phyloP scores from a whole-genome alignment of 768 basidiomycete species.

The Phallus indusiatus region DNA sequence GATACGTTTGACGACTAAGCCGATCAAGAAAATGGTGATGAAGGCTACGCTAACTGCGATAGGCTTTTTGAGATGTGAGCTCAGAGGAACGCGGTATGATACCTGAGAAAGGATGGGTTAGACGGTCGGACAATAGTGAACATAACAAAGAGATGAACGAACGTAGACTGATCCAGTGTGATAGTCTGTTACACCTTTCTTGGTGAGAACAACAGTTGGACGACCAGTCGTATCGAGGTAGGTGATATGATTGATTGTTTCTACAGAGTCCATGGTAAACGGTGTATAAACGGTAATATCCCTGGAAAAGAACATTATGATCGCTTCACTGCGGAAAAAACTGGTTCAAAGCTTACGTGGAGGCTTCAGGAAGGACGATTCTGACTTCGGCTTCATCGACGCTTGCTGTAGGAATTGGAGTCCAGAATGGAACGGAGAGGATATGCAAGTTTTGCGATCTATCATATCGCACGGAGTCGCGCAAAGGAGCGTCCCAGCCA shows the following conservation, averaged over 20 bases:
- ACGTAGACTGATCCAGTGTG: slow-evolving; percentile 81
- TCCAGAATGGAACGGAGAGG: slow-evolving; percentile 80
- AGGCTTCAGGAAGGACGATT: slow-evolving; percentile 90
- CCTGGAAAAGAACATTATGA: slow-evolving; percentile 32
- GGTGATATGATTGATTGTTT: slow-evolving; percentile 60
- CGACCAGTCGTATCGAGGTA: slow-evolving; percentile 92
- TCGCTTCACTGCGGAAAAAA: too few relatives aligned
- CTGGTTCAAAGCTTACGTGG: slow-evolving; percentile 56
- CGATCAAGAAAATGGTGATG: slow-evolving; percentile 51
- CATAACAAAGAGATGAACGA: slow-evolving; percentile 24
- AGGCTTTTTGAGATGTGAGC: slow-evolving; percentile 83
- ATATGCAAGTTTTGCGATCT: slow-evolving; percentile 54
- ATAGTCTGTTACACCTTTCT: slow-evolving; percentile 65
- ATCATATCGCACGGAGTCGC: slow-evolving; percentile 61
- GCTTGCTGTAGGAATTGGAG: slow-evolving; percentile 66
- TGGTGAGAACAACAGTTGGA: slow-evolving; percentile 64
- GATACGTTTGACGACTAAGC: slow-evolving; percentile 37
- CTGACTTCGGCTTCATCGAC: slow-evolving; percentile 71
- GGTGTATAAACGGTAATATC: slow-evolving; percentile 70
- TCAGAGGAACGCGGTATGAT: slow-evolving; percentile 72
- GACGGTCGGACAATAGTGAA: not conserved
- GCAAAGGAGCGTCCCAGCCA: slow-evolving; percentile 85
- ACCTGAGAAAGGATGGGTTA: slow-evolving; percentile 40
- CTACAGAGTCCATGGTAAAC: slow-evolving; percentile 60
- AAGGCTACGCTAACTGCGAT: slow-evolving; percentile 65